Evolutionary conservation across 2,329 filamentous ascomycete species (phyloP).

Genomic region (Diplodia seriata): DNA sequence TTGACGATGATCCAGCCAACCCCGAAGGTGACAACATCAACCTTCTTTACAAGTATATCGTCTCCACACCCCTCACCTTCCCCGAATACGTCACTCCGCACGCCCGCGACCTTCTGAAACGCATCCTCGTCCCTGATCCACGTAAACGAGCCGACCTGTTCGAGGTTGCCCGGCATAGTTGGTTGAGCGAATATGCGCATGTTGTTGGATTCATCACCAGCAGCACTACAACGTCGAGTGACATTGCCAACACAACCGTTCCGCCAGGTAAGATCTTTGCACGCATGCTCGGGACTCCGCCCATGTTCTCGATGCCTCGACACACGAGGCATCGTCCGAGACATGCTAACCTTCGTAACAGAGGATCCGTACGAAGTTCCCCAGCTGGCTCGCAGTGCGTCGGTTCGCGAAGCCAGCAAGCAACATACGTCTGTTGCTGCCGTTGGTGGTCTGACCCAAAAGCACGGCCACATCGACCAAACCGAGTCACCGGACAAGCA

Average conservation of each 20-base stretch:
- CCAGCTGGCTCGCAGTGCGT: slow-evolving; percentile 81
- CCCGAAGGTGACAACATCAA: slow-evolving; percentile 99
- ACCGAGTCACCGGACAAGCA: slow-evolving; percentile 69
- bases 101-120: slow-evolving; percentile 86
- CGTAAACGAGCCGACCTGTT: slow-evolving; percentile 94
- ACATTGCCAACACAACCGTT: slow-evolving; percentile 82
- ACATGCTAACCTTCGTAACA: slow-evolving; percentile 38
- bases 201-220: slow-evolving; percentile 97
- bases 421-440: slow-evolving; percentile 57
- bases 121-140: slow-evolving; percentile 94
- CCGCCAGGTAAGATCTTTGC: slow-evolving; percentile 58
- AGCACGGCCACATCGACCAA: slow-evolving; percentile 75
- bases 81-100: slow-evolving; percentile 99
- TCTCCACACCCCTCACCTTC: slow-evolving; percentile 94
- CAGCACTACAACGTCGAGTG: slow-evolving; percentile 83
- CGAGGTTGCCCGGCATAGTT: slow-evolving; percentile 96
- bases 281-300: background rate
- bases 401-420: slow-evolving; percentile 86
- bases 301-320: background rate
- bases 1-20: slow-evolving; percentile 97
- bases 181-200: slow-evolving; percentile 96
- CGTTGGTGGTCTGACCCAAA: slow-evolving; percentile 69
- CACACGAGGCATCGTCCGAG: slow-evolving; percentile 5
- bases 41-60: slow-evolving; percentile 98
- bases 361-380: slow-evolving; percentile 65